Evolutionary conservation across 352 stramenopile species (phyloP).

Genomic region (Hyaloperonospora brassicae): DNA sequence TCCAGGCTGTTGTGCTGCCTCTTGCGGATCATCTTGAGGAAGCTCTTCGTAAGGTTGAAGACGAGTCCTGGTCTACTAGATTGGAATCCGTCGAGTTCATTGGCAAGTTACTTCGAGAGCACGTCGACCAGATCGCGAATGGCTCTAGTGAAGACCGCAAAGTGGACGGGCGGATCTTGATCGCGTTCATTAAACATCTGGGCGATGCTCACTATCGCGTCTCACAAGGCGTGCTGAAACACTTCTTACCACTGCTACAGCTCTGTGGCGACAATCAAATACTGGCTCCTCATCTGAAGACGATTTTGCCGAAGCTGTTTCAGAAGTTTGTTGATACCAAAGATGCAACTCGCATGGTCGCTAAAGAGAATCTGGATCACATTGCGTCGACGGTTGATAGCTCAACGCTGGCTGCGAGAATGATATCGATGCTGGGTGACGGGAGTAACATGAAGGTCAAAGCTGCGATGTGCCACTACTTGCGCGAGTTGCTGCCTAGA

Average conservation of each 20-base stretch:
- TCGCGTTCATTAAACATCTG: constrained; percentile 52
- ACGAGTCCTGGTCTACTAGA: constrained; percentile 54
- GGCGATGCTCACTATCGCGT: constrained; percentile 70
- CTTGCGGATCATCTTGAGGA: constrained; percentile 44
- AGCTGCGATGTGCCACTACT: constrained; percentile 52
- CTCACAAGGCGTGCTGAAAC: constrained; percentile 53
- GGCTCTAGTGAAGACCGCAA: constrained; percentile 22
- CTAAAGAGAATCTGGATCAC: constrained; percentile 58
- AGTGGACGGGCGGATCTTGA: constrained; percentile 50
- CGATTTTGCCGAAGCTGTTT: constrained; percentile 55
- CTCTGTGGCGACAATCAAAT: constrained; percentile 30
- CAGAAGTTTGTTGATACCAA: constrained; percentile 76
- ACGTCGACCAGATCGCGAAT: constrained; percentile 8
- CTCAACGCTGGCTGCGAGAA: constrained; percentile 31
- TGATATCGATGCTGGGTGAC: constrained; percentile 58
- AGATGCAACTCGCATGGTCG: constrained; percentile 39
- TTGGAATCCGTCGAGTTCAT: constrained; percentile 55
- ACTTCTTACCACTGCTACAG: constrained; percentile 46
- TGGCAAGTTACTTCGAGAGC: constrained; percentile 20
- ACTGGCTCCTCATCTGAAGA: constrained; percentile 45
- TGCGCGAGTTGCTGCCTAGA: constrained; percentile 45
- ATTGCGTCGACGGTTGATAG: constrained; percentile 44
- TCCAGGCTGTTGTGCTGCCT: constrained; percentile 6
- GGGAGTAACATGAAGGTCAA: constrained; percentile 80
- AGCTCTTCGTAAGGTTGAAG: constrained; percentile 39